Evolutionary conservation across 1,284 basidiomycete species (phyloP), one percentile per base, ranked within the genome.

Genomic region (Malassezia furfur): DNA sequence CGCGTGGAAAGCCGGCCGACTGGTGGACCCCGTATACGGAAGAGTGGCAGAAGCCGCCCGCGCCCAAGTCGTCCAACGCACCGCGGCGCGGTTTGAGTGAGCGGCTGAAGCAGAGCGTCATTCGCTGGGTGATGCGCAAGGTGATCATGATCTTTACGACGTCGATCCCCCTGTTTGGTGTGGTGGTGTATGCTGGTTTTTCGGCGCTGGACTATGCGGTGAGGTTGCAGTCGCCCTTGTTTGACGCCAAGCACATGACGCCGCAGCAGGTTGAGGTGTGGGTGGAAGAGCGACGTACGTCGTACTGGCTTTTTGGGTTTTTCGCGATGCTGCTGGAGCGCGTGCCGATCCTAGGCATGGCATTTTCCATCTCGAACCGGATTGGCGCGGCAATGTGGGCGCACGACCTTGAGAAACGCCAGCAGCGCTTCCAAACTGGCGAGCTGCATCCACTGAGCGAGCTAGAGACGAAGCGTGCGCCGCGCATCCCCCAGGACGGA

Each of bases 381-480:
- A 71, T 74, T 52, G 72, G 72, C 7, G 72, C 72, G 1, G 72
- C 72, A 12, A 70, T 70, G 68, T 72, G 70, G 63, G 68, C 70
- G 2, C 69, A 72, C 55, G 72, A 74, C 48, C 56, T 74, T 12
- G 72, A 74, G 48, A 74, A 74, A 50, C 60, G 70, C 5, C 72
- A 74, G 53, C 67, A 70, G 37, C 46, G 41, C 7, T 50, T 67
- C 48, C 62, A 60, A 10, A 4, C 32, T 7, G 65, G 65, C 22
- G 47, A 59, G 48, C 11, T 63, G 17, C 25, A 47, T 11, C 52
- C 35, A 14, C 41, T 66, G 15, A 25, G 14, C 8, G 21, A 21
- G 21, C 34, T 51, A 3, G 50, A 65, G 28, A 55, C 50, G 39
- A 40, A 22, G 10, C 32, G 8, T 9, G 22, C 5, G 19, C 19